These are phyloP conservation scores for Trichoderma koningii DNA, from an alignment of 2,329 filamentous ascomycete genomes.

Conservation along the genomic window DNA sequence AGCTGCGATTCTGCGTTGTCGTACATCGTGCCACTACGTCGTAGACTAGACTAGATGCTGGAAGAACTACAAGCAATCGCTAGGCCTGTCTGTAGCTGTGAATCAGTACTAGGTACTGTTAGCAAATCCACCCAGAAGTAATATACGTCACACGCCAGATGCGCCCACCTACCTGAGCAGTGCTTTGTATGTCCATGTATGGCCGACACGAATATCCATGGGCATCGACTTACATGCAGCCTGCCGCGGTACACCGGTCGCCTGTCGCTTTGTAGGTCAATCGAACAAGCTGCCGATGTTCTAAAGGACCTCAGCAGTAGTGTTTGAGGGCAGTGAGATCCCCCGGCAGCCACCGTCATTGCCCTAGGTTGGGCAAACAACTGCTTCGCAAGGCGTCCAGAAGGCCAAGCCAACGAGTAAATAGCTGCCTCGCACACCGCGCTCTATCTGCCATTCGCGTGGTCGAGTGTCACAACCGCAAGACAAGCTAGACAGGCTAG, in stretches of 20 bases:
- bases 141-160: slow-evolving; percentile 7
- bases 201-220: not conserved
- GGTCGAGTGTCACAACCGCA: slow-evolving; percentile 13
- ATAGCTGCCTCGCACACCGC: slow-evolving; percentile 18
- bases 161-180: not conserved
- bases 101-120: not conserved
- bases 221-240: slow-evolving; percentile 20
- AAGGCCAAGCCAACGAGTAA: slow-evolving; percentile 25
- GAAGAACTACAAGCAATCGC: not conserved
- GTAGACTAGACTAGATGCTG: not conserved
- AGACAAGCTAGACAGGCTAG: slow-evolving; percentile 3
- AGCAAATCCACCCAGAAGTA: not conserved
- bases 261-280: slow-evolving; percentile 3
- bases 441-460: slow-evolving; percentile 12
- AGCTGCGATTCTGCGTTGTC: not conserved
- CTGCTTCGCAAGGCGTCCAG: slow-evolving; percentile 22
- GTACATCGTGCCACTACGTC: not conserved
- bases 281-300: not conserved
- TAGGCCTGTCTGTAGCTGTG: no score
- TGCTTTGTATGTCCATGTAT: slow-evolving; percentile 1
- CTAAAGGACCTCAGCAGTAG: not conserved
- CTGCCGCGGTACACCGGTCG: slow-evolving; percentile 11
- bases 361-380: slow-evolving; percentile 15
- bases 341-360: not conserved
- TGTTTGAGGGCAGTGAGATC: not conserved